Percentiles rank a stretch among this genome's conserved stretches.
Evolutionary conservation across 2,329 filamentous ascomycete species (phyloP).

Genomic region (Neopestalotiopsis sp.): DNA sequence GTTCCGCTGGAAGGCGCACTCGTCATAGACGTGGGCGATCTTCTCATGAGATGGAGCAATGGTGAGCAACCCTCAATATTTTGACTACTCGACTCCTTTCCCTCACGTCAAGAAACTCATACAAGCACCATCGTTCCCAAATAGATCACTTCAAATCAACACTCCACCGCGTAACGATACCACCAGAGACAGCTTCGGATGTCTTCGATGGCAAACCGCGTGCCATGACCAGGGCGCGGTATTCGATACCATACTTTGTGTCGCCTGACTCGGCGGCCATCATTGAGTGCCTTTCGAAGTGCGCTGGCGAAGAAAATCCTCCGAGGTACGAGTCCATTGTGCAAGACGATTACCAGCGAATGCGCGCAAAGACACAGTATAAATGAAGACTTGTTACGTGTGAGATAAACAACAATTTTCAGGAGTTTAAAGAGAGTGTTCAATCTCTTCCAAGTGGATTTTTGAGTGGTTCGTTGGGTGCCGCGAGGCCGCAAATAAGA

Average conservation of each 20-base stretch:
- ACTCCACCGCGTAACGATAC: slow-evolving; percentile 55
- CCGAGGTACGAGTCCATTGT: slow-evolving; percentile 53
- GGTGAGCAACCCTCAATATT: slow-evolving; percentile 29
- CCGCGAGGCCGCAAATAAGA: no score
- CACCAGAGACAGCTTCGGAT: slow-evolving; percentile 42
- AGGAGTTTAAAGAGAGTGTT: no score
- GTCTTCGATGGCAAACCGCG: slow-evolving; percentile 28
- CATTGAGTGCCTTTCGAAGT: slow-evolving; percentile 57
- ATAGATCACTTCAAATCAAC: slow-evolving; percentile 56
- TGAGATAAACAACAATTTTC: no score
- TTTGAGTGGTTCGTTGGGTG: no score
- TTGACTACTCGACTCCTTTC: neutral
- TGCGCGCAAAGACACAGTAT: slow-evolving; percentile 35
- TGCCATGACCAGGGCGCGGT: slow-evolving; percentile 54
- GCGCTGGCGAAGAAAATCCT: slow-evolving; percentile 44
- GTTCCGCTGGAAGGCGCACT: slow-evolving; percentile 34
- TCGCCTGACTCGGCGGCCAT: slow-evolving; percentile 52
- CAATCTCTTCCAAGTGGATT: no score
- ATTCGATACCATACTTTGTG: slow-evolving; percentile 66
- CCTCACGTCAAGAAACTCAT: neutral
- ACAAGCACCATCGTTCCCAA: neutral
- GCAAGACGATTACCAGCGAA: slow-evolving; percentile 33
- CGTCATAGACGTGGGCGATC: slow-evolving; percentile 41
- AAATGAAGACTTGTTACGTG: neutral
- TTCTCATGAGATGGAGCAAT: slow-evolving; percentile 47